Base-by-base conservation (phyloP, 495 filamentous ascomycete species). In the Penicillium crystallinum region DNA sequence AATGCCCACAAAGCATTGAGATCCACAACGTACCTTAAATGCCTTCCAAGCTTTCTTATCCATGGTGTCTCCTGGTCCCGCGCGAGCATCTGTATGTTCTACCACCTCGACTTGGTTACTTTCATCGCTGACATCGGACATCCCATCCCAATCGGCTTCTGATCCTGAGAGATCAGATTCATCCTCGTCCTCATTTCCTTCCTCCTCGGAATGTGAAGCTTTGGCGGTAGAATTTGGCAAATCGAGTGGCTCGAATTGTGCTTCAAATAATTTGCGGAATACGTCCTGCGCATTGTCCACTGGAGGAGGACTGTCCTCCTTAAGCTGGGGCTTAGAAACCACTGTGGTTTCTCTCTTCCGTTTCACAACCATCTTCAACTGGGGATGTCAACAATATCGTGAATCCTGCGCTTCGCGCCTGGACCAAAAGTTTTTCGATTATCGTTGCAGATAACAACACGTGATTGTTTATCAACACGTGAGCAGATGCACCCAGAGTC, bases 181-280 rank as follows among this genome's bases (percentile, higher is more conserved):
- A 22, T 63, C 77, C 1, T 72, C 64, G 22, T 74, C 63, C 15
- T 63, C 63, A 25, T 67, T 63, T 19, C 56, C 60, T 0, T 58
- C 57, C 1, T 64, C 52, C 17, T 73, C 62, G 35, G 45, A 49
- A 12, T 61, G 56, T 15, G 57, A 29, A 15, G 51, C 14, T 5
- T 56, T 46, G 22, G 41, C 54, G 8, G 52, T 44, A 31, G 62
- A 11, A 6, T n/a, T 27, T 33, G 48, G 64, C 52, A 56, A 53
- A 58, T 76, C 74, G 18, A 97, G 61, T 10, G 91, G 89, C 56
- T 83, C 80, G 69, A 96, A 97, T 59, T 85, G 83, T 8, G 86
- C 81, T 69, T 97, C 93, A 66, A 98, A 97, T 64, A 89, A 84
- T 55, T 82, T 84, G 51, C 82, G 82, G 55, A 98, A 83, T 30